phyloP scores from a whole-genome alignment of 164 flowering plant species.

The Echeveria elegans region DNA sequence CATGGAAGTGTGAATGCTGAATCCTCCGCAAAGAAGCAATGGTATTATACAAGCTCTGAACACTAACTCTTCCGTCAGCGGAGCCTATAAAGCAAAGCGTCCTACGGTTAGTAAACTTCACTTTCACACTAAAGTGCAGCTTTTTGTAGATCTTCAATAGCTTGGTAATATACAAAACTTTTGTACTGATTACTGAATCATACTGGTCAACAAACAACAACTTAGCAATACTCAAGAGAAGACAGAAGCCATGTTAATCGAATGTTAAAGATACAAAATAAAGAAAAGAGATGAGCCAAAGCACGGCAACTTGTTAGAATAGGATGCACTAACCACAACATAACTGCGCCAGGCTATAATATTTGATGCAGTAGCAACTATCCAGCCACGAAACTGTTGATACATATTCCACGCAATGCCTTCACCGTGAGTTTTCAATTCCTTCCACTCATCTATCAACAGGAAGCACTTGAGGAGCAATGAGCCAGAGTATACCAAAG shows the following conservation, averaged over 20 bases:
- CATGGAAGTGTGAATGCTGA: conserved; percentile 35
- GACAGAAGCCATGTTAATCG: not conserved
- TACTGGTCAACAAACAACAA: not conserved
- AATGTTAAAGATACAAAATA: not conserved
- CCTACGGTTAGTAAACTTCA: not conserved
- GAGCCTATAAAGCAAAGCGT: conserved; percentile 54
- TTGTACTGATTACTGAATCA: not conserved
- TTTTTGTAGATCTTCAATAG: not conserved
- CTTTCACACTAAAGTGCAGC: not conserved
- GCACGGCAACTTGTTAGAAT: not conserved
- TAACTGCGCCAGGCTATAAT: conserved; percentile 71
- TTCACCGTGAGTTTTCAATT: conserved; percentile 17
- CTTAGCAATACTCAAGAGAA: not conserved
- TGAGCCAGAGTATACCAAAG: conserved; percentile 74
- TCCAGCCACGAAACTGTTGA: conserved; percentile 14
- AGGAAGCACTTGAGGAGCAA: conserved; percentile 33
- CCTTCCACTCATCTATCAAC: conserved; percentile 35
- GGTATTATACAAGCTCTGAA: conserved; percentile 97
- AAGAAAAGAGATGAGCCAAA: not conserved
- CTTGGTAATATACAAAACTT: not conserved
- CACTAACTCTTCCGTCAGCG: conserved; percentile 87
- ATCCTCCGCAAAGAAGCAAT: conserved; percentile 88
- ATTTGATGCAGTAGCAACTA: conserved; percentile 33
- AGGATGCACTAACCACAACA: conserved; percentile 59
- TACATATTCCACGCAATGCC: conserved; percentile 13